phyloP scores from a whole-genome alignment of 2,329 filamentous ascomycete genomes.

The Blumeria hordei region DNA sequence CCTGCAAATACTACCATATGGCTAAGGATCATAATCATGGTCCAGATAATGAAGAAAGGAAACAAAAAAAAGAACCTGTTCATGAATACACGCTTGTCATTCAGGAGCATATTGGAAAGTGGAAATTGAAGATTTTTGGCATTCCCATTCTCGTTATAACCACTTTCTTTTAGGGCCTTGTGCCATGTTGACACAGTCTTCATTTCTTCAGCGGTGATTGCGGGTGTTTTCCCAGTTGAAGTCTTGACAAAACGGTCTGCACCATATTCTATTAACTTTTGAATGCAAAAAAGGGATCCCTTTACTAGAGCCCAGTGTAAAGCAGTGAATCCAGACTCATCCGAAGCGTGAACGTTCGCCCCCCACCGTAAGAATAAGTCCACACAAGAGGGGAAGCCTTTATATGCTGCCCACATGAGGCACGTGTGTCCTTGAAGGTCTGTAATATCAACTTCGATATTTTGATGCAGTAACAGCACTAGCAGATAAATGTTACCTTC shows the following conservation, averaged over 20 bases:
- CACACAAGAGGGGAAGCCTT: conserved; percentile 78
- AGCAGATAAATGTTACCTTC: conserved; percentile 87
- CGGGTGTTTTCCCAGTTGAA: conserved; percentile 70
- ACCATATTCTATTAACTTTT: conserved; percentile 89
- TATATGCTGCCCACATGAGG: conserved; percentile 98
- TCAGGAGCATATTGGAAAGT: conserved; percentile 43
- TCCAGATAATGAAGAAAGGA: conserved; percentile 56
- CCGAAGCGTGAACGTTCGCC: conserved; percentile 69
- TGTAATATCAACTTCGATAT: conserved; percentile 76
- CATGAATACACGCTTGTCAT: conserved; percentile 56
- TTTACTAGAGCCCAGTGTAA: conserved; percentile 94
- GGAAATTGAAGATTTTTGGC: conserved; percentile 47
- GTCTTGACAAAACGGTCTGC: conserved; percentile 83
- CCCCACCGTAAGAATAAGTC: conserved; percentile 88
- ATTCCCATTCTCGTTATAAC: conserved; percentile 59
- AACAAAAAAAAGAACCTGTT: conserved; percentile 74
- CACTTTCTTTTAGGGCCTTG: conserved; percentile 58
- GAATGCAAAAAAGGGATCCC: conserved; percentile 67
- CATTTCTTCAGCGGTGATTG: conserved; percentile 68
- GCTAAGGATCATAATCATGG: conserved; percentile 46
- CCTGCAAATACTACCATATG: conserved; percentile 50
- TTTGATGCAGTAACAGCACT: conserved; percentile 74
- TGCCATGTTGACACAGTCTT: conserved; percentile 67
- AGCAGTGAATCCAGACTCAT: conserved; percentile 84
- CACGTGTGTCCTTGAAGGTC: conserved; percentile 82